phyloP scores from a whole-genome alignment of 2,329 filamentous ascomycete species.

The Zelopaecilomyces penicillatus region DNA sequence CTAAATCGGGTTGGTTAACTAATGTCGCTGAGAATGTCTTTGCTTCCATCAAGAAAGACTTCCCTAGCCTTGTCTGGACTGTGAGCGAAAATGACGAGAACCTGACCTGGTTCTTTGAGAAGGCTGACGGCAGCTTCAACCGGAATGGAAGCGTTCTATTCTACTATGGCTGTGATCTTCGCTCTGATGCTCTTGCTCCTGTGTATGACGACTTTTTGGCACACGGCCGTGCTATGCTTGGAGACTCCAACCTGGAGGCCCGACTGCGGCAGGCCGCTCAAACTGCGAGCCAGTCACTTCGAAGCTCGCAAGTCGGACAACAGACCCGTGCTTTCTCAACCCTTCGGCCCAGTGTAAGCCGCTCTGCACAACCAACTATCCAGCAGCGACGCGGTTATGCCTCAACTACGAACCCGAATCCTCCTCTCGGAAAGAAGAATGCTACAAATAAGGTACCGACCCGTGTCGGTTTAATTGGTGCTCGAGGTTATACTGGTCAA shows the following conservation, averaged over 20 bases:
- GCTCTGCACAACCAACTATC: slow-evolving; percentile 48
- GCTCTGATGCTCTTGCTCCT: slow-evolving; percentile 65
- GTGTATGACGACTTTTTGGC: slow-evolving; percentile 79
- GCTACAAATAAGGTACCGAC: slow-evolving; percentile 71
- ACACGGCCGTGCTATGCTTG: slow-evolving; percentile 78
- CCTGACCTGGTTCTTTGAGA: slow-evolving; percentile 96
- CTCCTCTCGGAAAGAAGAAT: slow-evolving; percentile 73
- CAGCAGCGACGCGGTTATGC: slow-evolving; percentile 13
- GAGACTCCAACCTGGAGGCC: slow-evolving; percentile 81
- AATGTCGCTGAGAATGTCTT: slow-evolving; percentile 96
- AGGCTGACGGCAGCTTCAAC: slow-evolving; percentile 85
- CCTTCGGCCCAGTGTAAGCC: slow-evolving; percentile 12
- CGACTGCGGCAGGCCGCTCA: slow-evolving; percentile 71
- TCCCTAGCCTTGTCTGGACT: slow-evolving; percentile 89
- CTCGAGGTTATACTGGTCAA: slow-evolving; percentile 89
- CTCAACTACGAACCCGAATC: slow-evolving; percentile 56
- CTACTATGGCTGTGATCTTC: slow-evolving; percentile 84
- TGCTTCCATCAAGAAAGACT: slow-evolving; percentile 85
- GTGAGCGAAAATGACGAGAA: slow-evolving; percentile 95
- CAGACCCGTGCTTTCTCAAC: slow-evolving; percentile 15
- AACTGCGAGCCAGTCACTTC: slow-evolving; percentile 50
- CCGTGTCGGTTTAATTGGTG: slow-evolving; percentile 79
- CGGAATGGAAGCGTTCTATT: slow-evolving; percentile 85
- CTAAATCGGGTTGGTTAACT: slow-evolving; percentile 87
- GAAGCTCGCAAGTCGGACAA: slow-evolving; percentile 16